These are phyloP conservation scores for Zymoseptoria pseudotritici DNA, from an alignment of 2,329 filamentous ascomycete genomes.

Conservation along the genomic window DNA sequence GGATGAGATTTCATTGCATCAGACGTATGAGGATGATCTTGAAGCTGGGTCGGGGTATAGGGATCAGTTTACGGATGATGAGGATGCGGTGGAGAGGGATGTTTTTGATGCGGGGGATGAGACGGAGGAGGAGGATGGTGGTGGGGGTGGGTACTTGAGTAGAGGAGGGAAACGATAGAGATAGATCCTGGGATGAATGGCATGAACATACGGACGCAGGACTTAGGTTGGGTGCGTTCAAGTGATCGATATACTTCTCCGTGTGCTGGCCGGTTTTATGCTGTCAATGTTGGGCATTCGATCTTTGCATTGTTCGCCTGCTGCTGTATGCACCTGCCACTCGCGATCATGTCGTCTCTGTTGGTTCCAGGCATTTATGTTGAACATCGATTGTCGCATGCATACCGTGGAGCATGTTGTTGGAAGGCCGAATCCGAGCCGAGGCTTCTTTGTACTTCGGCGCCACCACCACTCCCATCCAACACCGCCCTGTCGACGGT, in stretches of 20 bases:
- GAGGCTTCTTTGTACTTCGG: background rate
- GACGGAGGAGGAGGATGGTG: constrained; percentile 24
- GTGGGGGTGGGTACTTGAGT: background rate
- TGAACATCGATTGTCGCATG: no score
- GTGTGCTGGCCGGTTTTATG: no score
- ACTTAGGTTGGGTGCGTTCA: no score
- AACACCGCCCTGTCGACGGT: background rate
- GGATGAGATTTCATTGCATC: constrained; percentile 44
- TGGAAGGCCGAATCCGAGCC: background rate
- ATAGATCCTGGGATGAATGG: background rate
- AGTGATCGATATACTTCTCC: no score
- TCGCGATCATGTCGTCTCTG: no score
- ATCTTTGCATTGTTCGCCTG: no score
- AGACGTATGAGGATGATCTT: constrained; percentile 48
- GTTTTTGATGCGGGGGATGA: constrained; percentile 40
- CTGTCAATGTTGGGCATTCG: no score
- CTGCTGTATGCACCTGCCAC: no score
- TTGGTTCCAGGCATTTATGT: no score
- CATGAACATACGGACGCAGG: no score
- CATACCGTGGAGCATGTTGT: no score
- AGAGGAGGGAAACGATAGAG: background rate
- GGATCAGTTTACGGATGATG: constrained; percentile 38
- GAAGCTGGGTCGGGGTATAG: constrained; percentile 33
- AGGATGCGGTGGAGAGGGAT: constrained; percentile 37
- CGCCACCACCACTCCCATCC: background rate